Evolutionary conservation across 495 filamentous ascomycete genomes (phyloP), one percentile per base, ranked within the genome.

Genomic region (Hypomontagnella submonticulosa): DNA sequence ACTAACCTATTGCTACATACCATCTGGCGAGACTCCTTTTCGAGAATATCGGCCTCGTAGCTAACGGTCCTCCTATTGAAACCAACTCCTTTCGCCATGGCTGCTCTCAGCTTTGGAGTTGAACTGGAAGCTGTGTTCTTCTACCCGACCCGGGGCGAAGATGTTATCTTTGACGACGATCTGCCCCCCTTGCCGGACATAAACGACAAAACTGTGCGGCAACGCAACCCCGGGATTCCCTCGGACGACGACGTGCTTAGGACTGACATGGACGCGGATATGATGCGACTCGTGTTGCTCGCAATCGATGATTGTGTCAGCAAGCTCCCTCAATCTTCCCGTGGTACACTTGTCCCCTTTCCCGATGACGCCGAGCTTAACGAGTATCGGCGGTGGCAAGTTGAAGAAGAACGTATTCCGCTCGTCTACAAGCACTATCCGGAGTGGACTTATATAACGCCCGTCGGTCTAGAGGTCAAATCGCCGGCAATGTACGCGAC

Each of bases 71-170:
- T 16, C 15, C 2, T 13, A 6, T 18, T 16, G 34, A 27, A 23
- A 19, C 27, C 18, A 36, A 50, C 27, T 36, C 47, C 47, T 34
- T 32, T 37, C 15, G 10, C 5, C 30, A 54, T 54, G 50, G 18
- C 4, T 1, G 10, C 34, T 0, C 9, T 48, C 10, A 54, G 40
- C 0, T 61, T 61, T 34, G 49, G 58, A 3, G 58, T 61, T 8
- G 49, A 61, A 12, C 49, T 54, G n/a, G 58, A 61, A 15, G 41
- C 33, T 6, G 49, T 36, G 12, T 61, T 38, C 42, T 61, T 61
- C 33, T 54, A 47, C 38, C 20, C 27, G 6, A 27, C 2, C 23
- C 23, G 3, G 6, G 23, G 6, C 23, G 6, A 27, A 27, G 23
- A 27, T 27, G 23, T 27, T 27, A 6, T 27, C 23, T 3, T 27